Evolutionary conservation across 768 basidiomycete genomes (phyloP), one percentile per base, ranked within the genome.

Genomic region (Mycena metata): DNA sequence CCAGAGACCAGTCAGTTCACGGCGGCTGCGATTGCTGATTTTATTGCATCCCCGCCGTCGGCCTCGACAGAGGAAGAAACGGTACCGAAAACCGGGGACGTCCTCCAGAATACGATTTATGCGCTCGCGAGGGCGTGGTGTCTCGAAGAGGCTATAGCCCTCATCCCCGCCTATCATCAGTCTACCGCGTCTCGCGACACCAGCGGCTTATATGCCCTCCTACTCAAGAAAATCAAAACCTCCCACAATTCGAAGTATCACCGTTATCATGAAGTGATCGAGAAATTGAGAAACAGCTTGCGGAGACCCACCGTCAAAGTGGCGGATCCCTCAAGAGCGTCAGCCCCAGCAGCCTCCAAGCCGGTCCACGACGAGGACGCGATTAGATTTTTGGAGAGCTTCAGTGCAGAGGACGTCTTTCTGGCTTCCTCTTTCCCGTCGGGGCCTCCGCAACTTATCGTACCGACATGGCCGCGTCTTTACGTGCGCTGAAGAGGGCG

Each of bases 401-500:
- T 66, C 41, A 36, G 66, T 23, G 36, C 60, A 65, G 63, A 73
- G 61, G 64, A 71, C 17, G 54, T 62, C 26, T 49, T 67, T 21
- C 46, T 50, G 17, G 63, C 70, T 43, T 74, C 66, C 54, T 64
- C 54, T 17, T 41, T 52, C 6, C 52, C 30, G 7, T 49, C 47
- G 11, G 11, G 47, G 47, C 19, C 62, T 54, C 60, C 71, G 42
- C 42, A 67, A 19, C 64, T 70, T 9, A 62, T 74, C 43, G 59
- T 52, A 47, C 65, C 6, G 54, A 75, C 63, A 59, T 79, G 1
- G 72, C 70, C 2, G 33, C 61, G 8, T 66, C 69, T 41, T 65
- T 81, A 8, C 71, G 74, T 3, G 16, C 74, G 70, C 69, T 73
- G 78, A 51, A 76, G 75, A 64, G 58, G 52, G 30, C 67, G 69